Percentiles rank a stretch among this genome's conserved stretches.
Evolutionary conservation across 768 basidiomycete species (phyloP).

Genomic region (Russula griseocarnosa): DNA sequence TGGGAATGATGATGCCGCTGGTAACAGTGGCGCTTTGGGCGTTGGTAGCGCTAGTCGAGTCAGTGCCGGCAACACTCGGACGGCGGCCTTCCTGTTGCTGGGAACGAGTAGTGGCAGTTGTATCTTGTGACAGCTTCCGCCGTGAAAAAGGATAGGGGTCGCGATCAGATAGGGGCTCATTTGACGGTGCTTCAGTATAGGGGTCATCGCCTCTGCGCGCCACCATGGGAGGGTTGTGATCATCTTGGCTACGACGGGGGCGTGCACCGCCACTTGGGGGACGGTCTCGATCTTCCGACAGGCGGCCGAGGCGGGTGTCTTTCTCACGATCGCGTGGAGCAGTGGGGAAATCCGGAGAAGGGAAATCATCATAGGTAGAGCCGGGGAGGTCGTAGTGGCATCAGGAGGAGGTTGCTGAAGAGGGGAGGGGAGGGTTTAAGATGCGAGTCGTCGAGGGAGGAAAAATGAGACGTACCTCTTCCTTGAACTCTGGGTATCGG

Average conservation of each 20-base stretch:
- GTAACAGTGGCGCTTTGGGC: constrained; percentile 75
- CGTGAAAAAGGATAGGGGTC: constrained; percentile 34
- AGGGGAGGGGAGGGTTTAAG: constrained; percentile 17
- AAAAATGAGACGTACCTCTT: constrained; percentile 54
- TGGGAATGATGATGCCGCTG: constrained; percentile 88
- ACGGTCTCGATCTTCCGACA: constrained; percentile 19
- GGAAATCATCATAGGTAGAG: constrained; percentile 69
- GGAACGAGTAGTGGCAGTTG: constrained; percentile 39
- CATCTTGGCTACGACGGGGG: constrained; percentile 36
- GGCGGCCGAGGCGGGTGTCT: constrained; percentile 17
- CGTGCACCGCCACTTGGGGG: constrained; percentile 16
- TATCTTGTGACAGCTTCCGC: constrained; percentile 52
- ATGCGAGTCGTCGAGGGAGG: constrained; percentile 19
- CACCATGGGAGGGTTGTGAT: constrained; percentile 36
- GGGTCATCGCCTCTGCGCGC: constrained; percentile 22
- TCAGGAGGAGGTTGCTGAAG: constrained; percentile 33
- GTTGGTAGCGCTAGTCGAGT: constrained; percentile 46
- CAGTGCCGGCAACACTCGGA: constrained; percentile 53
- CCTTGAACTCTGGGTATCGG: constrained; percentile 93
- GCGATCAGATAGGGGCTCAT: constrained; percentile 22
- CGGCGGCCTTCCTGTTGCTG: constrained; percentile 45
- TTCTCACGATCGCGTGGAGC: constrained; percentile 33
- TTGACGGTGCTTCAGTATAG: constrained; percentile 9
- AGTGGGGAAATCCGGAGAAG: constrained; percentile 61
- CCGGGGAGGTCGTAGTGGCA: constrained; percentile 42